Evolutionary conservation across 148 eudicot species (phyloP), one percentile per base, ranked within the genome.

Genomic region (Oxyria digyna): DNA sequence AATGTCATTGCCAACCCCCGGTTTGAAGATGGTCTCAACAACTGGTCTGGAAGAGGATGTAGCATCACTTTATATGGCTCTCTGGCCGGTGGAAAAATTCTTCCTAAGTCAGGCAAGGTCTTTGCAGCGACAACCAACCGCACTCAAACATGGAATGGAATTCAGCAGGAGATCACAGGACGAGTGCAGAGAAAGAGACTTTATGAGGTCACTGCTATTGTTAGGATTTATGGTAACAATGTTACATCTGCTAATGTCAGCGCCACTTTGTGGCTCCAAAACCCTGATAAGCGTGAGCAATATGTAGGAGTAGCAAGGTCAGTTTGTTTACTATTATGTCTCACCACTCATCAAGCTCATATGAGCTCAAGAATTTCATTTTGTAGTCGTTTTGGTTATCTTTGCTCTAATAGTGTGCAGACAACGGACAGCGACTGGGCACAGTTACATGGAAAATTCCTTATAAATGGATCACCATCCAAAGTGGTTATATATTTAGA

Each of bases 1-100:
- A 80, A 86, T 70, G 81, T 90, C 70, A 82, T 94, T 68, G 23
- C 84, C 69, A 94, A 94, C 73, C 89, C 99, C 1, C 67, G n/a
- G 20, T 94, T 94, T 70, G 96, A 85, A n/a, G 89, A 94, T 75
- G 93, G 97, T 29, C 80, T 90, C 9, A 86, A 80, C 31, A 94
- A 87, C 79, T 94, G 99, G 99, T 80, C 97, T 0, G 96, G 97
- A 81, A 85, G 97, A 69, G 92, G 97, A 37, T 94, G 99, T 74
- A 81, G 80, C 64, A 64, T 90, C 71, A 74, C 77, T 24, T 69
- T 88, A 68, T 87, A 84, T 14, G 89, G 87, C 67, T 88, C 96
- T 6, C 81, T 88, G 89, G 91, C 78, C 13, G 89, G 81, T 46
- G 92, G 96, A 37, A 90, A 88, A 70, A 81, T 94, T 45, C 71